These are phyloP conservation scores for Chytriomyces confervae DNA, from an alignment of 192 early-diverging fungal genomes.

Conservation along the genomic window DNA sequence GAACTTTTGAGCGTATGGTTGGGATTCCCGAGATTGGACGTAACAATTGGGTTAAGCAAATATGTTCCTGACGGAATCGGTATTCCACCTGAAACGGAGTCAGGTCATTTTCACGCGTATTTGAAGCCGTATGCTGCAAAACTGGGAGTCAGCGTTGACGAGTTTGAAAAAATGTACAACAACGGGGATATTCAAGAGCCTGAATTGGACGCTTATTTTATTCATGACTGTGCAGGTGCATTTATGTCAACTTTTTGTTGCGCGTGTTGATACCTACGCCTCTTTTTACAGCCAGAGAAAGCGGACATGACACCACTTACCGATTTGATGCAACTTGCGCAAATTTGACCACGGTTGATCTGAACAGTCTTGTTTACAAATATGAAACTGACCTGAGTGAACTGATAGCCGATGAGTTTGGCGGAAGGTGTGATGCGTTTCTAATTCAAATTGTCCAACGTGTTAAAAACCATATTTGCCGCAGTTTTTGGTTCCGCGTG, in stretches of 20 bases:
- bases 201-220: conserved; percentile 91
- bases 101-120: conserved; percentile 70
- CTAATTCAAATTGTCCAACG: not conserved
- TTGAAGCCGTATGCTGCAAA: conserved; percentile 79
- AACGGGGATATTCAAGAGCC: conserved; percentile 73
- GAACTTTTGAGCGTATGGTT: conserved; percentile 96
- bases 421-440: conserved; percentile 35
- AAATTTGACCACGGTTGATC: conserved; percentile 88
- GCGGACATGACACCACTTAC: conserved; percentile 97
- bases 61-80: conserved; percentile 90
- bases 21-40: conserved; percentile 76
- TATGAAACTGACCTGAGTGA: conserved; percentile 92
- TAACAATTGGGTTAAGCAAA: conserved; percentile 76
- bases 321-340: conserved; percentile 90
- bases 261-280: not conserved
- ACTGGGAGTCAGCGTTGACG: conserved; percentile 61
- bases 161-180: conserved; percentile 79
- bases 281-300: conserved; percentile 77
- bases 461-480: not conserved
- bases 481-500: conserved; percentile 52
- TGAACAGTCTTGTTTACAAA: conserved; percentile 93
- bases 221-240: conserved; percentile 88
- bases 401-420: conserved; percentile 62
- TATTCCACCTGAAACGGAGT: conserved; percentile 98
- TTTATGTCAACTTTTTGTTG: not conserved